Conservation (phyloP, 805 yeast genomes). For the Blastobotrys parvus region DNA sequence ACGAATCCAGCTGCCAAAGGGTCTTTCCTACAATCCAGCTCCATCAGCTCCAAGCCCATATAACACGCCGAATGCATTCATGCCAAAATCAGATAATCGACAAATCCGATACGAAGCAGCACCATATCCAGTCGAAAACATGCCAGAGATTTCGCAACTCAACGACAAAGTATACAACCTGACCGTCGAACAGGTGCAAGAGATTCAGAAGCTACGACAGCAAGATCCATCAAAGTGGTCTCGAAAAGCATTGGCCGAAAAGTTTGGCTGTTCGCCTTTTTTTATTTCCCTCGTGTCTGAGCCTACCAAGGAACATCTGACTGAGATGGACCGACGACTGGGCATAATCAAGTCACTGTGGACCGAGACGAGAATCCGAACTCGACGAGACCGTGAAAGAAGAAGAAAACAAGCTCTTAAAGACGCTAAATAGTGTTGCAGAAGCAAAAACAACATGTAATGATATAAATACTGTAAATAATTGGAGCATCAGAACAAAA, state of each 20-base stretch:
- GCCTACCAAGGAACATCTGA: slow-evolving; percentile 30
- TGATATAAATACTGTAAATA: background rate
- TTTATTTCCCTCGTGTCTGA: slow-evolving; percentile 47
- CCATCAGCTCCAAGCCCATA: slow-evolving; percentile 52
- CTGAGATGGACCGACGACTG: slow-evolving; percentile 42
- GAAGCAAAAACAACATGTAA: no score
- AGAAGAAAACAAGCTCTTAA: slow-evolving; percentile 59
- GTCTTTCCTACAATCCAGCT: slow-evolving; percentile 53
- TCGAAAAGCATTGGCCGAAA: slow-evolving; percentile 49
- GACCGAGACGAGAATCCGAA: slow-evolving; percentile 39
- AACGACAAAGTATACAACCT: slow-evolving; percentile 43
- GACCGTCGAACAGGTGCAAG: slow-evolving; percentile 46
- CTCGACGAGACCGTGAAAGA: slow-evolving; percentile 50
- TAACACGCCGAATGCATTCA: slow-evolving; percentile 61
- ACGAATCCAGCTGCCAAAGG: slow-evolving; percentile 46
- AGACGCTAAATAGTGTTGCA: slow-evolving; percentile 33
- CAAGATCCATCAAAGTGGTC: slow-evolving; percentile 58
- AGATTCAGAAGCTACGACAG: slow-evolving; percentile 48
- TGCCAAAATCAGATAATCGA: slow-evolving; percentile 57
- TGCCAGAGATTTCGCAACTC: slow-evolving; percentile 32
- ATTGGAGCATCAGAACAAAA: background rate
- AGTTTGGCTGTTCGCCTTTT: slow-evolving; percentile 44
- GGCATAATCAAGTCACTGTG: slow-evolving; percentile 39
- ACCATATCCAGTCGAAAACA: slow-evolving; percentile 16
- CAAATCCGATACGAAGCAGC: slow-evolving; percentile 27